phyloP scores from a whole-genome alignment of 768 basidiomycete species.

The Amanita pseudoporphyria region DNA sequence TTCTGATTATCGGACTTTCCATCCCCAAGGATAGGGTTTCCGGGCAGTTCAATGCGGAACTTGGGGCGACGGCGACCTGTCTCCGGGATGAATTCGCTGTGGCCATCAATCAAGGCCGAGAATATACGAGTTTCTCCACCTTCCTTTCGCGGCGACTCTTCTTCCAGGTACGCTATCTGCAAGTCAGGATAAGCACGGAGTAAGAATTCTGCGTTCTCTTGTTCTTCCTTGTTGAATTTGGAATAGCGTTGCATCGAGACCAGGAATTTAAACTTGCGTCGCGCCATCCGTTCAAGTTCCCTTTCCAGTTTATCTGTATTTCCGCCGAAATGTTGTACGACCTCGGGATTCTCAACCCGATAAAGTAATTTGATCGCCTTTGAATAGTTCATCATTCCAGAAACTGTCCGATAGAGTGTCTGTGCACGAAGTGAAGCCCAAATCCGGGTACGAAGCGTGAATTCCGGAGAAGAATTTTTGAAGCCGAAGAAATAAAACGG shows the following conservation, averaged over 20 bases:
- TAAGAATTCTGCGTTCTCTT: conserved; percentile 96
- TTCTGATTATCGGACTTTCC: conserved; percentile 99
- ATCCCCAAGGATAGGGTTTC: conserved; percentile 97
- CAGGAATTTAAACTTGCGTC: conserved; percentile 96
- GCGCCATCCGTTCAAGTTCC: conserved; percentile 93
- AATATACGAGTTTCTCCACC: conserved; percentile 82
- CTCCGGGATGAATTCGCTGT: conserved; percentile 87
- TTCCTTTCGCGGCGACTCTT: conserved; percentile 87
- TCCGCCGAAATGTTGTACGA: conserved; percentile 92
- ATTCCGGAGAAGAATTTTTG: conserved; percentile 98
- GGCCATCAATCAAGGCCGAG: conserved; percentile 93
- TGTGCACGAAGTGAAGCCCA: conserved; percentile 99
- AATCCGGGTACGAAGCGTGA: conserved; percentile 96
- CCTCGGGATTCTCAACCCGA: conserved; percentile 96
- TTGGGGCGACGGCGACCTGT: conserved; percentile 90
- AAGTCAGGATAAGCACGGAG: conserved; percentile 97
- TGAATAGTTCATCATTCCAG: conserved; percentile 99
- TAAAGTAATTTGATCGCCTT: conserved; percentile 99
- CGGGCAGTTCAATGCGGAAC: conserved; percentile 95
- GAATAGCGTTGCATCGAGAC: conserved; percentile 99
- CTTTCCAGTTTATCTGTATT: conserved; percentile 95
- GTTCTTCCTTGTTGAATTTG: conserved; percentile 99
- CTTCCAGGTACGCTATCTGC: conserved; percentile 96
- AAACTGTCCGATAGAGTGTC: conserved; percentile 96
- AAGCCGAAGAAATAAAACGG: conserved; percentile 99